These are phyloP conservation scores for Celoporthe dispersa DNA, from an alignment of 2,329 filamentous ascomycete species.

Conservation along the genomic window DNA sequence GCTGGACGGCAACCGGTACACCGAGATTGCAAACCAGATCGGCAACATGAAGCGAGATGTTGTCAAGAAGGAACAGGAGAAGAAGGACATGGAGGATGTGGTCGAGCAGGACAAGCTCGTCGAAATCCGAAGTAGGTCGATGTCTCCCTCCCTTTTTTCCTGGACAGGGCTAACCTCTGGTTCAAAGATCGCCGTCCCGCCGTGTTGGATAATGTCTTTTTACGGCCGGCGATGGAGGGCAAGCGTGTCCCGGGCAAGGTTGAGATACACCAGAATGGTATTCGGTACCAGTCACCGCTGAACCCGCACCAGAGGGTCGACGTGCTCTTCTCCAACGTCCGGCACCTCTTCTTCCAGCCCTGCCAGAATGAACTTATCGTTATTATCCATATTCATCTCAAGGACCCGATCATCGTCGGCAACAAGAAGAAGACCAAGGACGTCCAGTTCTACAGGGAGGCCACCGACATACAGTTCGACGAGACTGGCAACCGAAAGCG, in stretches of 20 bases:
- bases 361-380: constrained; percentile 96
- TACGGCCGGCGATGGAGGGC: constrained; percentile 92
- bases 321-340: constrained; percentile 96
- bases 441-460: constrained; percentile 96
- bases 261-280: constrained; percentile 98
- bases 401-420: constrained; percentile 96
- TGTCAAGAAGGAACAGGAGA: constrained; percentile 92
- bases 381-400: constrained; percentile 96
- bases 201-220: constrained; percentile 91
- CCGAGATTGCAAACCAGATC: constrained; percentile 89
- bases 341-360: constrained; percentile 98
- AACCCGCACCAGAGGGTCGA: constrained; percentile 85
- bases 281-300: constrained; percentile 85
- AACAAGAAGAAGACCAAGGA: constrained; percentile 99
- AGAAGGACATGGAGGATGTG: constrained; percentile 99
- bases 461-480: constrained; percentile 97
- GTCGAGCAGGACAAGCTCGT: constrained; percentile 98
- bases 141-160: constrained; percentile 1
- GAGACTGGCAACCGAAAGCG: constrained; percentile 98
- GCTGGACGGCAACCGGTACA: constrained; percentile 83
- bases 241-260: constrained; percentile 96
- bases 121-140: constrained; percentile 81
- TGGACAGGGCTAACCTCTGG: constrained; percentile 43
- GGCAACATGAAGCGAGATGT: constrained; percentile 95
- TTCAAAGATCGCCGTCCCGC: constrained; percentile 83